Evolutionary conservation across 176 grass and related monocot genomes (phyloP).

Genomic region (Phoenix roebelenii): DNA sequence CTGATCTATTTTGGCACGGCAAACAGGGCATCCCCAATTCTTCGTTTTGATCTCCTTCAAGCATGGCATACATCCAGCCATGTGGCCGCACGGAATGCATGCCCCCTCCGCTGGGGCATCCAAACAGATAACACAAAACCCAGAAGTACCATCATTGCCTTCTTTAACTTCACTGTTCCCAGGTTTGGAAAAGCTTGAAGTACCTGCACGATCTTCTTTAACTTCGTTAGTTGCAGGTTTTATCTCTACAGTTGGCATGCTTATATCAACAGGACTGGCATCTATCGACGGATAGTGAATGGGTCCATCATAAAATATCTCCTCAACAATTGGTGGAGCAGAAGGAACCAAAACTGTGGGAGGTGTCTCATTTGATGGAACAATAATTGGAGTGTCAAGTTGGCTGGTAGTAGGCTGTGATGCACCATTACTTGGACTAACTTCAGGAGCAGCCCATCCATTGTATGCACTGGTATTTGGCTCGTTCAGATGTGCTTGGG

Average conservation of each 20-base stretch:
- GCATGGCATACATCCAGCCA: constrained; percentile 94
- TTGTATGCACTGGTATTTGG: constrained; percentile 57
- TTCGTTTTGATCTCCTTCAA: constrained; percentile 80
- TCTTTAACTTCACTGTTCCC: background rate
- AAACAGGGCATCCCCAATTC: constrained; percentile 87
- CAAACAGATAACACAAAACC: constrained; percentile 80
- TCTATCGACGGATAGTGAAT: constrained; percentile 81
- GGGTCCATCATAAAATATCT: constrained; percentile 45
- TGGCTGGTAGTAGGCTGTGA: constrained; percentile 13
- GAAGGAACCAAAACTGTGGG: constrained; percentile 38
- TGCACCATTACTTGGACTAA: constrained; percentile 29
- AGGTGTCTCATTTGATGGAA: constrained; percentile 22
- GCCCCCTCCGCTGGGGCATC: constrained; percentile 90
- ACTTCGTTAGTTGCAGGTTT: constrained; percentile 17
- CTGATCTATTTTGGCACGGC: constrained; percentile 72
- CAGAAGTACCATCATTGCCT: constrained; percentile 6
- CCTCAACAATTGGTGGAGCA: constrained; percentile 53
- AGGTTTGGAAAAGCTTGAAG: background rate
- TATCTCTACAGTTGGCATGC: constrained; percentile 8
- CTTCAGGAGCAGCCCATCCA: constrained; percentile 47
- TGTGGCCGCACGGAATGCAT: constrained; percentile 95
- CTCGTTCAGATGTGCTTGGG: constrained; percentile 17
- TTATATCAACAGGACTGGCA: constrained; percentile 44
- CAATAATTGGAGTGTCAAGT: constrained; percentile 7
- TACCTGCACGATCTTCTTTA: constrained; percentile 2